These are phyloP conservation scores for Pterocarpus macrocarpus DNA, from an alignment of 306 rosid species.

Conservation along the genomic window DNA sequence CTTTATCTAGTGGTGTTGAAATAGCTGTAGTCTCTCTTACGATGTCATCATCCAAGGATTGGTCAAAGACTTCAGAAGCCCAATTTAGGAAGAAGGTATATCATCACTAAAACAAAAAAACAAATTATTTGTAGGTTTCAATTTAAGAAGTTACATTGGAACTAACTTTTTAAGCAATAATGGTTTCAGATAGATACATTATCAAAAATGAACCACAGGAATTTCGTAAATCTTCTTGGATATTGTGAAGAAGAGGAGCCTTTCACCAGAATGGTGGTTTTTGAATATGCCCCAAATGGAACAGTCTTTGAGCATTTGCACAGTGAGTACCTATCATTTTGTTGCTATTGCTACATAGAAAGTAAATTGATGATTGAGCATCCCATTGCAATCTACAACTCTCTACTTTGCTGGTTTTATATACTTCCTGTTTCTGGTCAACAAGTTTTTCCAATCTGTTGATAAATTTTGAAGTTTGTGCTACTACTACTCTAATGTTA, in stretches of 20 bases:
- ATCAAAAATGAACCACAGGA: constrained; percentile 95
- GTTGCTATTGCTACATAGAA: constrained; percentile 15
- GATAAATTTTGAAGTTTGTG: constrained; percentile 17
- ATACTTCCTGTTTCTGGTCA: neutral
- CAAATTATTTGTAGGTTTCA: constrained; percentile 4
- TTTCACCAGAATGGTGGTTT: constrained; percentile 93
- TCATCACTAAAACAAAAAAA: constrained; percentile 2
- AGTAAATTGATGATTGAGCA: constrained; percentile 6
- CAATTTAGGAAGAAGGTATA: constrained; percentile 93
- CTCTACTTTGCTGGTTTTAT: constrained; percentile 21
- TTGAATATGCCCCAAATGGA: constrained; percentile 96
- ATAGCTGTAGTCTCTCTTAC: constrained; percentile 83
- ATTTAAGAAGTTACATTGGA: constrained; percentile 1
- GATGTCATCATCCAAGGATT: constrained; percentile 61
- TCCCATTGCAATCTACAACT: constrained; percentile 21
- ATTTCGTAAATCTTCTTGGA: constrained; percentile 90
- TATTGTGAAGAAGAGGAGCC: constrained; percentile 89
- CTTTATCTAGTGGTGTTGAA: constrained; percentile 94
- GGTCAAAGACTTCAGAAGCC: constrained; percentile 73
- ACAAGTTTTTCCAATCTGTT: constrained; percentile 14
- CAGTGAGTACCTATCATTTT: constrained; percentile 63
- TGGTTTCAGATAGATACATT: constrained; percentile 74
- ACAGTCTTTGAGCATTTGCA: constrained; percentile 95
- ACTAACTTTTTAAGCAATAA: constrained; percentile 45
- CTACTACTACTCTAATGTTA: constrained; percentile 1